Percentiles rank a stretch among this genome's conserved stretches.
phyloP scores from a whole-genome alignment of 108 stramenopile genomes.

The Skeletonema marinoi region DNA sequence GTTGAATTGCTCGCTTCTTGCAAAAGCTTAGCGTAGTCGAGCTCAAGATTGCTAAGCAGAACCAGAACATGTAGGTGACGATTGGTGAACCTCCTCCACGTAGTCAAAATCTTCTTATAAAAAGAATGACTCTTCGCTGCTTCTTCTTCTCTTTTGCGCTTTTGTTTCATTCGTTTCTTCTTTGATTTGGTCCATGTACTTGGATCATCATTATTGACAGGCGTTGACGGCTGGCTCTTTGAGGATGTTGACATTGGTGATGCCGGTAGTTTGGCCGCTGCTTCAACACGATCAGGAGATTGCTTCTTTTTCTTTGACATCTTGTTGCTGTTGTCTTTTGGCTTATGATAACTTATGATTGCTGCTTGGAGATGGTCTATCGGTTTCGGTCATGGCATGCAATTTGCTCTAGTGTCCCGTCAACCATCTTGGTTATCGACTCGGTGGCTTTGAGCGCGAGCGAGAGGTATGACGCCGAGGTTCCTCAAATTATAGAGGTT shows the following conservation, averaged over 20 bases:
- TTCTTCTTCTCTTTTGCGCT: constrained; percentile 40
- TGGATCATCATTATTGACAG: constrained; percentile 18
- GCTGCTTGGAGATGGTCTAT: background rate
- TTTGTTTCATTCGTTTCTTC: constrained; percentile 40
- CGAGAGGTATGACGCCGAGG: too few species aligned
- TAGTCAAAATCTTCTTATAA: too few species aligned
- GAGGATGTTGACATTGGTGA: background rate
- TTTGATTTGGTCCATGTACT: constrained; percentile 49
- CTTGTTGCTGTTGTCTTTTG: background rate
- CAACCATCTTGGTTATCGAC: too few species aligned
- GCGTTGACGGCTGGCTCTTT: background rate
- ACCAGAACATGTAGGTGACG: background rate
- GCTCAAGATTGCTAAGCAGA: background rate
- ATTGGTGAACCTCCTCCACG: background rate
- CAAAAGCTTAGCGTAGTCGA: background rate
- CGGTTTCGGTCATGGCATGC: background rate
- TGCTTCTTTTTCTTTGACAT: background rate
- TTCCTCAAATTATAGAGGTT: too few species aligned
- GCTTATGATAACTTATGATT: too few species aligned
- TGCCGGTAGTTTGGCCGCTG: background rate
- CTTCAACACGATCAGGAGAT: background rate
- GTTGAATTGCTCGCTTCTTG: background rate
- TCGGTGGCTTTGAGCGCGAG: too few species aligned
- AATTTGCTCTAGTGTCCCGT: background rate
- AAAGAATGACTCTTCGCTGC: constrained; percentile 20